A percentile compares a stretch with the other conserved stretches of the same genome.
Evolutionary conservation across 257 asterid species (phyloP).

Genomic region (Thymus mandschuricus): DNA sequence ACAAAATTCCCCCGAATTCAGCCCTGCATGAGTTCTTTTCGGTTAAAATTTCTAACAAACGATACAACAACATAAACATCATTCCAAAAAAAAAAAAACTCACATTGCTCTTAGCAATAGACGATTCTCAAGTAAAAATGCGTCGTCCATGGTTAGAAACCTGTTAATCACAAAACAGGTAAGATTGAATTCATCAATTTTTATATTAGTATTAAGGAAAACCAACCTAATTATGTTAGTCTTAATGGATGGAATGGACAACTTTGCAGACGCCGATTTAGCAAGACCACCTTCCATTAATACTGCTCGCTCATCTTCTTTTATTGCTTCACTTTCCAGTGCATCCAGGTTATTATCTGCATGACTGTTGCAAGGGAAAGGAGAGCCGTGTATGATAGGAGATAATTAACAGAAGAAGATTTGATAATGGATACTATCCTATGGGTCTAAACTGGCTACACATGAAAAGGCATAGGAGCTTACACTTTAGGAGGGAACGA

Average conservation of each 20-base stretch:
- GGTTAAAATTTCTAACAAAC: conserved; percentile 27
- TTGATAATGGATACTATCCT: neutral
- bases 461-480: conserved; percentile 31
- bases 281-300: conserved; percentile 88
- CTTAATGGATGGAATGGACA: conserved; percentile 58
- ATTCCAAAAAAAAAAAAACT: conserved; percentile 21
- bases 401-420: conserved; percentile 2
- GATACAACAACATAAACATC: neutral
- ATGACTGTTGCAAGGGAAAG: conserved; percentile 60
- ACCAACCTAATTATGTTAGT: conserved; percentile 78
- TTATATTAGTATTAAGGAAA: neutral
- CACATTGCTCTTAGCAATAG: conserved; percentile 58
- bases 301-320: conserved; percentile 81
- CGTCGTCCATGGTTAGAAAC: conserved; percentile 54
- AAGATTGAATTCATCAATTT: conserved; percentile 24
- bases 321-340: conserved; percentile 58
- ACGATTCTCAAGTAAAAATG: conserved; percentile 60
- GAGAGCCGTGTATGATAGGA: conserved; percentile 29
- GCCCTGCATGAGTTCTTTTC: conserved; percentile 58
- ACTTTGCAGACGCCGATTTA: conserved; percentile 68
- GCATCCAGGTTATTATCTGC: conserved; percentile 78
- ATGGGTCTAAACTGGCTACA: neutral
- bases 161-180: conserved; percentile 34
- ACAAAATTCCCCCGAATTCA: conserved; percentile 84
- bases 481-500: conserved; percentile 68